Base-by-base conservation (phyloP, 805 yeast genomes). In the Candida michaelii region DNA sequence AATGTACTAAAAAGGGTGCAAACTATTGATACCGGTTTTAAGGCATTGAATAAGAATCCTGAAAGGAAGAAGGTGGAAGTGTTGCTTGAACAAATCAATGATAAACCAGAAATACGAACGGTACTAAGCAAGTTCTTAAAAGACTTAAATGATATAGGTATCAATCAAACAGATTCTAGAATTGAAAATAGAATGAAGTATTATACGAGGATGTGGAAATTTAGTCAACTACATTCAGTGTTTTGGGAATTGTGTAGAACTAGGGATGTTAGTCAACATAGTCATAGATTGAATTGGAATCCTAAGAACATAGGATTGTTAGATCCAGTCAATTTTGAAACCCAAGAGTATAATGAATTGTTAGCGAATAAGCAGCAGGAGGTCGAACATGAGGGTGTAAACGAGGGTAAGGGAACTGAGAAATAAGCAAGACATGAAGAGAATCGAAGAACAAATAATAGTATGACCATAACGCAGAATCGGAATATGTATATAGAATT, bases 201-300 rank as follows among this genome's bases (percentile, higher is more conserved):
- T 23, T 49, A 42, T 37, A 13, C 35, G 2, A 31, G 43, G 7
- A 12, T 40, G 15, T 30, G 30, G 13, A 50, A 53, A 36, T 50
- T 58, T 39, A 55, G 49, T 33, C 66, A 66, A 24, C 44, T 70
- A 12, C 70, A 70, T 44, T 41, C 52, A 9, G 50, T 62, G 14
- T 70, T 70, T 42, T 70, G 74, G 73, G 68, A 62, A 5, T 51
- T 57, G 39, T 65, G 73, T 43, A 58, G 49, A 16, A 36, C 52
- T 5, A 44, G 49, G 25, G 62, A 64, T 23, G 52, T 69, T 5
- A 58, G 71, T 12, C 52, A 62, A 30, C 63, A 61, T 18, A 47
- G 40, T 8, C 72, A 70, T 47, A 35, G 34, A 32, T 47, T 70
- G 19, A 23, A 39, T 18, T 54, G 51, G 32, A 42, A 51, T 30